Conservation (phyloP, 164 flowering plant genomes). For the Platanus orientalis region DNA sequence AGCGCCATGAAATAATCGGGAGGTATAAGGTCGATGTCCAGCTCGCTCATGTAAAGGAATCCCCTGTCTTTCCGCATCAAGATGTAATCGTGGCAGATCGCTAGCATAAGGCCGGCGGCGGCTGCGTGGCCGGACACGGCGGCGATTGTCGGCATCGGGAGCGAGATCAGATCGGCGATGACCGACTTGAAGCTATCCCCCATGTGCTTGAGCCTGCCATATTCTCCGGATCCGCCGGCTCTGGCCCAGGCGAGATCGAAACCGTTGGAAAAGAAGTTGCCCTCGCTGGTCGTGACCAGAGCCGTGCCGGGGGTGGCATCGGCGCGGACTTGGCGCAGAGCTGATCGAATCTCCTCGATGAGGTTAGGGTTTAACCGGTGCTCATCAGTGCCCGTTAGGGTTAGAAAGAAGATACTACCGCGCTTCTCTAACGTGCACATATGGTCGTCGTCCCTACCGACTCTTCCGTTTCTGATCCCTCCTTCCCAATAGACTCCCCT, state of each 20-base stretch:
- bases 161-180: conserved; percentile 46
- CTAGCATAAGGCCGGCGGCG: conserved; percentile 67
- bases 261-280: conserved; percentile 90
- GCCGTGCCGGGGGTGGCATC: conserved; percentile 42
- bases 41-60: conserved; percentile 82
- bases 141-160: conserved; percentile 86
- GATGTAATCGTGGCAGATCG: conserved; percentile 68
- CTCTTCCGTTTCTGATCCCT: too few relatives aligned
- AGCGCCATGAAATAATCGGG: conserved; percentile 23
- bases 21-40: conserved; percentile 41
- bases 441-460: not conserved
- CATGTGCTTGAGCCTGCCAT: conserved; percentile 15
- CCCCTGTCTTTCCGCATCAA: conserved; percentile 72
- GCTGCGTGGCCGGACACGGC: conserved; percentile 86
- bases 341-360: conserved; percentile 29
- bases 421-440: conserved; percentile 35
- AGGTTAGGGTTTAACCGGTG: conserved; percentile 30
- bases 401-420: conserved; percentile 34
- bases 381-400: conserved; percentile 21
- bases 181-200: conserved; percentile 16
- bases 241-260: conserved; percentile 67
- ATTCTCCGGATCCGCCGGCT: conserved; percentile 17
- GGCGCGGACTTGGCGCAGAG: conserved; percentile 34
- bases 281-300: conserved; percentile 67
- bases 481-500: too few relatives aligned